These are phyloP conservation scores for Xylaria flabelliformis DNA, from an alignment of 495 filamentous ascomycete species.

Conservation along the genomic window DNA sequence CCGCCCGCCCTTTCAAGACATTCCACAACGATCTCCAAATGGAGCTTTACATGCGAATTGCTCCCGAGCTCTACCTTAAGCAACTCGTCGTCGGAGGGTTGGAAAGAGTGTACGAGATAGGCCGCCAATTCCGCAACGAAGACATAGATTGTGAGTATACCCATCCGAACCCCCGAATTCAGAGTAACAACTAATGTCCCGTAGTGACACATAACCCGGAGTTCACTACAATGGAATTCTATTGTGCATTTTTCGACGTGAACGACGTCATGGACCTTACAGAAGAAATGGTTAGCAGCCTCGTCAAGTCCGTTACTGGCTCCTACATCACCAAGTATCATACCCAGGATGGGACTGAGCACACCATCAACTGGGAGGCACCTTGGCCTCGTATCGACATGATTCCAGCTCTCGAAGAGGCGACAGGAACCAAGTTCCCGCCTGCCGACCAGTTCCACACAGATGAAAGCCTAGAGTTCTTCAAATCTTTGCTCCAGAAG, in stretches of 20 bases:
- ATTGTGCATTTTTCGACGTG: constrained; percentile 92
- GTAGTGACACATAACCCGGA: constrained; percentile 93
- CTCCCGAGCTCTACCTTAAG: constrained; percentile 96
- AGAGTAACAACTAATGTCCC: not conserved
- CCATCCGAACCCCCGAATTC: not conserved
- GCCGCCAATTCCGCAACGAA: constrained; percentile 92
- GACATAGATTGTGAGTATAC: constrained; percentile 69
- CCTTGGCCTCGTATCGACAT: constrained; percentile 96
- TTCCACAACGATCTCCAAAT: constrained; percentile 94
- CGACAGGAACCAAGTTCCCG: constrained; percentile 91
- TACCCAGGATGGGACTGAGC: constrained; percentile 81
- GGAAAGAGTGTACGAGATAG: constrained; percentile 91
- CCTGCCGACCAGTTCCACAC: constrained; percentile 89
- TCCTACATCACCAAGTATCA: constrained; percentile 81
- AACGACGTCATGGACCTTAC: constrained; percentile 93
- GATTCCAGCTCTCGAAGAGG: constrained; percentile 92
- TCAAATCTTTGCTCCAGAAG: constrained; percentile 84
- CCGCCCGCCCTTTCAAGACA: constrained; percentile 92
- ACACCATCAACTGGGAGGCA: constrained; percentile 92
- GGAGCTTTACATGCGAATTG: constrained; percentile 92
- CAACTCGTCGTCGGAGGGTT: constrained; percentile 93
- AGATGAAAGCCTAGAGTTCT: constrained; percentile 82
- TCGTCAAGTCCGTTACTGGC: constrained; percentile 90
- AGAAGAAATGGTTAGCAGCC: constrained; percentile 89
- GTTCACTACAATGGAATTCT: constrained; percentile 98